Evolutionary conservation across 352 stramenopile species (phyloP), one percentile per base, ranked within the genome.

Genomic region (Phytophthora crassamura): DNA sequence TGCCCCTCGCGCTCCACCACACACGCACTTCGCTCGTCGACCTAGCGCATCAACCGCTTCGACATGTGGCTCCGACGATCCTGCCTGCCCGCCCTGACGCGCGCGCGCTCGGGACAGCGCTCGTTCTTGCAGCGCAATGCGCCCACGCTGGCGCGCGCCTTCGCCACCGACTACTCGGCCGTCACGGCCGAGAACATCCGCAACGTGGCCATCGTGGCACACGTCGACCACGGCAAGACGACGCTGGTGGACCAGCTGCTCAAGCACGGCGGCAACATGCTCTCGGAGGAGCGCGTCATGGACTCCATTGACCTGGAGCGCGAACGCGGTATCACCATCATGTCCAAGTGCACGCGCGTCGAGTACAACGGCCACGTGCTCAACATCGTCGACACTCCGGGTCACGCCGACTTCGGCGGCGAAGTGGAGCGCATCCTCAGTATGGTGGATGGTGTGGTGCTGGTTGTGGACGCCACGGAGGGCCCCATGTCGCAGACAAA

Each of bases 141-240:
- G 28, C 59, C 77, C 9, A 53, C 55, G 14, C 22, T 72, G n/a
- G 47, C 75, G 41, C 78, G 77, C 48, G 63, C 75, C 28, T 88
- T 92, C 60, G 73, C 84, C 7, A 71, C 59, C 5, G 71, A 78
- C 39, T 75, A 78, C 41, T 75, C 60, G 12, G 46, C 61, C 39
- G 55, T 72, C 36, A 75, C 65, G n/a, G 62, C 78, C 7, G 64
- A 83, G 54, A 78, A 82, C 49, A 95, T 97, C 64, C 82, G 89
- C 66, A 97, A 97, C 56, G 85, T 97, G 20, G 90, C 90, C 54
- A 96, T 97, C 56, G 89, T 98, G 45, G 93, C 93, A 10, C 93
- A 99, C 78, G 97, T 99, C 59, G 97, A 99, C 74, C 98, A 99
- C 84, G 98, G 98, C 60, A 99, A 99, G 84, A 99, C 97, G 7